Percentiles rank a stretch among this genome's conserved stretches.
phyloP scores from a whole-genome alignment of 139 green algal genomes.

The Coccomyxa sp. region DNA sequence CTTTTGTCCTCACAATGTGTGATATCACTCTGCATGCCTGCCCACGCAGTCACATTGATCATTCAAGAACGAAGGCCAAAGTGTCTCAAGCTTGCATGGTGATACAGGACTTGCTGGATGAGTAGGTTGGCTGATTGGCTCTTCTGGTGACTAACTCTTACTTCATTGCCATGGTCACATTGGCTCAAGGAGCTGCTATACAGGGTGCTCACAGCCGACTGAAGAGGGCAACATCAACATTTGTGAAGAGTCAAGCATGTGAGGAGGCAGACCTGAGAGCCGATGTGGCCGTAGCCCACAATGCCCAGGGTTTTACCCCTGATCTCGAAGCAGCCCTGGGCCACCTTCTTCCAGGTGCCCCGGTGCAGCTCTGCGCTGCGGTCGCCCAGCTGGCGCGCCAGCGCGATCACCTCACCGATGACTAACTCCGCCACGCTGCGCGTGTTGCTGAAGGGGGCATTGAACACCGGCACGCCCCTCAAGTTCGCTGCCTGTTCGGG shows the following conservation, averaged over 20 bases:
- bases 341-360: slow-evolving; percentile 1
- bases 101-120: no score
- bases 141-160: no score
- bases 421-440: slow-evolving; percentile 3
- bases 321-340: not conserved
- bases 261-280: not conserved
- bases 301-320: not conserved
- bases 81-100: no score
- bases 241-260: not conserved
- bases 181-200: no score
- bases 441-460: slow-evolving; percentile 3
- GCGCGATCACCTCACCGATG: not conserved
- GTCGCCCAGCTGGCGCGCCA: slow-evolving; percentile 4
- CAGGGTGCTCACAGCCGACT: no score
- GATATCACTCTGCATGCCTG: no score
- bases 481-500: not conserved
- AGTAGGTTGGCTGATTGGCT: no score
- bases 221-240: no score
- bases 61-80: no score
- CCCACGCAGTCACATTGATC: no score
- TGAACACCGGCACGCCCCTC: not conserved
- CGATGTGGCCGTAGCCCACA: not conserved
- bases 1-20: no score
- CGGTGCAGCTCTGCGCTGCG: not conserved
- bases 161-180: no score